These are phyloP conservation scores for Nicotiana benthamiana DNA, from an alignment of 257 asterid species.

Conservation along the genomic window DNA sequence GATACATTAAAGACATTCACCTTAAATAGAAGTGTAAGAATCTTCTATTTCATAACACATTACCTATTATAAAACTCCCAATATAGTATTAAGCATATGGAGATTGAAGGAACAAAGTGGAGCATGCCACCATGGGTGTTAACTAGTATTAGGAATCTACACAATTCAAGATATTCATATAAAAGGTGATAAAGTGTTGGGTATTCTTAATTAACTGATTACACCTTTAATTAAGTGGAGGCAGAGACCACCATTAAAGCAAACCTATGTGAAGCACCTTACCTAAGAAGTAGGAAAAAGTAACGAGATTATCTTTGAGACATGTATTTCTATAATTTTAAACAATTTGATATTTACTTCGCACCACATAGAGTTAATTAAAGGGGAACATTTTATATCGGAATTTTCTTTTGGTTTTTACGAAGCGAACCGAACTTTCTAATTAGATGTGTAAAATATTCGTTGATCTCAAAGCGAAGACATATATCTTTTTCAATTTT, in stretches of 20 bases:
- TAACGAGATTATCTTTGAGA: background rate
- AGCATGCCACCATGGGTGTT: conserved; percentile 50
- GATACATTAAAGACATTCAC: no score
- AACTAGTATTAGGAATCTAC: conserved; percentile 21
- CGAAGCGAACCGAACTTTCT: no score
- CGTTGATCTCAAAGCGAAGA: no score
- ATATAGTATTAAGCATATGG: background rate
- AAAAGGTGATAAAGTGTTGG: conserved; percentile 22
- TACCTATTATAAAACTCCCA: no score
- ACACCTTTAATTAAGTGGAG: conserved; percentile 13
- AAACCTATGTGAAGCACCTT: conserved; percentile 6
- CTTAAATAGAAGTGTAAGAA: no score
- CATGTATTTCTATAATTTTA: background rate
- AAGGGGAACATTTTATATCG: no score
- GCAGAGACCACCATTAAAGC: conserved; percentile 1
- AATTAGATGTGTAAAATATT: no score
- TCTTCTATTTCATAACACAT: no score
- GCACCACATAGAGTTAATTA: no score
- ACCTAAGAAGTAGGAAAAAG: conserved; percentile 5
- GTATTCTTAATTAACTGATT: conserved; percentile 9
- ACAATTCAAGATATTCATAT: conserved; percentile 17
- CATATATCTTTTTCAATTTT: no score
- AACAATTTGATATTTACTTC: background rate
- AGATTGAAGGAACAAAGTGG: conserved; percentile 37
- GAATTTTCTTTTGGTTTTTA: no score